phyloP scores from a whole-genome alignment of 306 rosid species.

The Ormosia semicastrata region DNA sequence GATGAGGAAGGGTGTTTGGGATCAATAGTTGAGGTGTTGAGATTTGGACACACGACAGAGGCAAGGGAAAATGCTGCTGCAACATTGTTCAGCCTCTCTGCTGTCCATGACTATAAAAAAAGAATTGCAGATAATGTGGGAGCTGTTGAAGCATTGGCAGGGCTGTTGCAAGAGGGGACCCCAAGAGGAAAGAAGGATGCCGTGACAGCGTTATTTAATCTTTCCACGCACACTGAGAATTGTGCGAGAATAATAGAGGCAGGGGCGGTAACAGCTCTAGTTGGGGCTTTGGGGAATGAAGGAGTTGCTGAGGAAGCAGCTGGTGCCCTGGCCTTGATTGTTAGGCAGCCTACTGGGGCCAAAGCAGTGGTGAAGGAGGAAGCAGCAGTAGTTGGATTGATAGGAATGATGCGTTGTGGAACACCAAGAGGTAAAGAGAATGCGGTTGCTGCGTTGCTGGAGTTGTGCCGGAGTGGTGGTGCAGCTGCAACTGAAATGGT shows the following conservation, averaged over 20 bases:
- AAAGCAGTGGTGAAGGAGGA: constrained; percentile 65
- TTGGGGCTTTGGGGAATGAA: constrained; percentile 63
- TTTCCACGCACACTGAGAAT: constrained; percentile 74
- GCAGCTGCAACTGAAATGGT: constrained; percentile 69
- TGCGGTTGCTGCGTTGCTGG: constrained; percentile 87
- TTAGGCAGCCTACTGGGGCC: constrained; percentile 70
- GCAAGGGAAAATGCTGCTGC: constrained; percentile 93
- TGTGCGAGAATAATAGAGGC: constrained; percentile 65
- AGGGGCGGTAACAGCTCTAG: constrained; percentile 66
- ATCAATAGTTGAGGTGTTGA: constrained; percentile 64
- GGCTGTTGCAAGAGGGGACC: constrained; percentile 66
- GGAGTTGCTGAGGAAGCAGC: constrained; percentile 90
- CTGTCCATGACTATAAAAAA: constrained; percentile 79
- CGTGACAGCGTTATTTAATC: constrained; percentile 76
- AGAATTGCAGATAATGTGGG: constrained; percentile 70
- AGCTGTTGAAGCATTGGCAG: constrained; percentile 75
- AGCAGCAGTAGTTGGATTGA: constrained; percentile 58
- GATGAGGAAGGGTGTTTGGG: constrained; percentile 73
- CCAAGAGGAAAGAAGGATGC: constrained; percentile 87
- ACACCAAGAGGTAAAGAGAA: constrained; percentile 84
- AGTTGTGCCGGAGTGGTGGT: constrained; percentile 80
- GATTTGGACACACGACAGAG: constrained; percentile 71
- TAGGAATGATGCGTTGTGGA: constrained; percentile 79
- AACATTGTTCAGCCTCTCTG: constrained; percentile 83
- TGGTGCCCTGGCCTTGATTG: constrained; percentile 78